Evolutionary conservation across 345 rosid species (phyloP).

Genomic region (Eucalyptus pauciflora): DNA sequence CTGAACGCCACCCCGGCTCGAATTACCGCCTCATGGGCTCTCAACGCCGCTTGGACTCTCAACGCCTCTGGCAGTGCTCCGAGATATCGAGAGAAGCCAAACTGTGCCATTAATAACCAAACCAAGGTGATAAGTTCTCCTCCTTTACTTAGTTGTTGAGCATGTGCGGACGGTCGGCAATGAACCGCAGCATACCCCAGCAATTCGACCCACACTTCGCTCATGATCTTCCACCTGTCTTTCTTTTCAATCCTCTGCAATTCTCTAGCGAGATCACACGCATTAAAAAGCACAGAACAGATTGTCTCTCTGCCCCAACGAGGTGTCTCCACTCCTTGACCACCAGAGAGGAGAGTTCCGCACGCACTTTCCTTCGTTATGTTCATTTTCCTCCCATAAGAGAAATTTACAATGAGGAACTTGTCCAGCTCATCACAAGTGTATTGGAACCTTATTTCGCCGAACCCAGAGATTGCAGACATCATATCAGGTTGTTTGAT

Average conservation of each 20-base stretch:
- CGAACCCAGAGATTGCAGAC: not conserved
- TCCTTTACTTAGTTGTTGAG: not conserved
- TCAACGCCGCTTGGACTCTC: too few species aligned
- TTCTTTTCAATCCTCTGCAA: not conserved
- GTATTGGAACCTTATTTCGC: not conserved
- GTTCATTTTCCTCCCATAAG: not conserved
- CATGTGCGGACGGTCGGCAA: not conserved
- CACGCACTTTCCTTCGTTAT: fast-evolving
- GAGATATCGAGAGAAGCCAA: not conserved
- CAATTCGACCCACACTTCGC: not conserved
- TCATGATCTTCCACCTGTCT: not conserved
- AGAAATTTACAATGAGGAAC: fast-evolving
- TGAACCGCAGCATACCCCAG: not conserved
- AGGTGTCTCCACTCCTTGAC: fast-evolving
- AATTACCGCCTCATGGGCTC: too few species aligned
- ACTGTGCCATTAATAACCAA: not conserved
- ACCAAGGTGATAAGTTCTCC: not conserved
- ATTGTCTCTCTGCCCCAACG: not conserved
- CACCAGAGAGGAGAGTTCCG: not conserved
- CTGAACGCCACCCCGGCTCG: too few species aligned
- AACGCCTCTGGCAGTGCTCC: too few species aligned
- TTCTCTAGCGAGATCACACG: fast-evolving
- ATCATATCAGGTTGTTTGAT: not conserved
- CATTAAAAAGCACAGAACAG: not conserved
- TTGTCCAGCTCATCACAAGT: not conserved